Evolutionary conservation across 257 asterid species (phyloP).

Genomic region (Scutellaria minor): DNA sequence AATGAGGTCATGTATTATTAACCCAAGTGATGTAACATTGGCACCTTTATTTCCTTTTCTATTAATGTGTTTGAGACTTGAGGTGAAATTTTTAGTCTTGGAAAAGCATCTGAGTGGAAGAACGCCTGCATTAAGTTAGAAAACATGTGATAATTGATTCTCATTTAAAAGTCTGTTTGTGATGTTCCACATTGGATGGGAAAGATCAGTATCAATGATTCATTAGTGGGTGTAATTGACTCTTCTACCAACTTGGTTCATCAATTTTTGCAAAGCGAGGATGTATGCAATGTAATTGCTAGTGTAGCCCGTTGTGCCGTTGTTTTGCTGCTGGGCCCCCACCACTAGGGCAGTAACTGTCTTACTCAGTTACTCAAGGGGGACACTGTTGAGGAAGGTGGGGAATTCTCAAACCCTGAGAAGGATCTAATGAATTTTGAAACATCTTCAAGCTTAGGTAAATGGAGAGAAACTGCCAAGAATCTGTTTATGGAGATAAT

Average conservation of each 20-base stretch:
- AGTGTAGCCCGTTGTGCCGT: not conserved
- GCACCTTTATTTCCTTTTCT: constrained; percentile 19
- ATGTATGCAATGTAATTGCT: not conserved
- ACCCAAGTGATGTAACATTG: not conserved
- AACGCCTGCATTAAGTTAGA: constrained; percentile 23
- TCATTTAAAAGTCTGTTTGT: too few species aligned
- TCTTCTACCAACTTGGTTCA: not conserved
- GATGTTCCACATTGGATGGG: too few species aligned
- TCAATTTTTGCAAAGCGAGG: not conserved
- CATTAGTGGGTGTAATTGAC: not conserved
- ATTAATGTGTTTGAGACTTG: constrained; percentile 25
- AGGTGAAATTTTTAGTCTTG: constrained; percentile 18
- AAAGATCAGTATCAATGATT: too few species aligned
- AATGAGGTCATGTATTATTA: not conserved
- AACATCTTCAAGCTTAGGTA: not conserved
- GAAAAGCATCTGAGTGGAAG: constrained; percentile 23
- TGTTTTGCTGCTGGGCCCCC: not conserved
- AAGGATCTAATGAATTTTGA: not conserved
- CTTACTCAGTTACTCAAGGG: not conserved
- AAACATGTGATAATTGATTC: constrained; percentile 1
- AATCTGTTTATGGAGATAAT: not conserved
- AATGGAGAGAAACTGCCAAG: not conserved
- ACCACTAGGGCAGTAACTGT: not conserved
- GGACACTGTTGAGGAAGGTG: not conserved
- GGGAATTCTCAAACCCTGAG: not conserved